phyloP scores from a whole-genome alignment of 345 rosid species.

The Chamaenerion angustifolium region DNA sequence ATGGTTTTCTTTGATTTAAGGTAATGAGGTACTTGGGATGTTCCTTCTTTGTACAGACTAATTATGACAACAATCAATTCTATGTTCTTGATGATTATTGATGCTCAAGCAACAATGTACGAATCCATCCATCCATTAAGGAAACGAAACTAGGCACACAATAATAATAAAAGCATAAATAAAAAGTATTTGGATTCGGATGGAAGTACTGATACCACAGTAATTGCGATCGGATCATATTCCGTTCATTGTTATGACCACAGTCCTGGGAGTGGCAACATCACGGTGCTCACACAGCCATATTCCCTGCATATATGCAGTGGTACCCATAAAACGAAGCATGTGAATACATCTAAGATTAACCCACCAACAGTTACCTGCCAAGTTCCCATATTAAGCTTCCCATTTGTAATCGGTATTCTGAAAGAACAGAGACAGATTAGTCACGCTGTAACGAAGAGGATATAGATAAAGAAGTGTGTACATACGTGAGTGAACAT shows the following conservation, averaged over 20 bases:
- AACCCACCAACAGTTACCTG: slow-evolving; percentile 36
- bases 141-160: no score
- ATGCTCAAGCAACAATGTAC: no score
- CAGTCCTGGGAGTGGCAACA: slow-evolving; percentile 58
- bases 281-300: slow-evolving; percentile 98
- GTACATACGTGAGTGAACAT: slow-evolving; percentile 57
- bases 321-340: slow-evolving; percentile 1
- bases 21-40: not conserved
- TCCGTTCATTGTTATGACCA: slow-evolving; percentile 84
- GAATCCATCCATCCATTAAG: no score
- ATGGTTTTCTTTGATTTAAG: not conserved
- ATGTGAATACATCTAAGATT: not conserved
- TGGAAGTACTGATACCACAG: no score
- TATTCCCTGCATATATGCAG: slow-evolving; percentile 45
- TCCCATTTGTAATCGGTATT: slow-evolving; percentile 70
- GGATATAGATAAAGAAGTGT: not conserved
- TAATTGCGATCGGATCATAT: slow-evolving; percentile 11
- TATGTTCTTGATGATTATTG: no score
- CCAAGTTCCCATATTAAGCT: slow-evolving; percentile 93
- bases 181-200: no score
- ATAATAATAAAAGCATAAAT: no score
- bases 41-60: not conserved
- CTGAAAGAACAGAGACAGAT: slow-evolving; percentile 23
- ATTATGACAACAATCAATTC: no score
- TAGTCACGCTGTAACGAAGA: slow-evolving; percentile 4